Conservation (phyloP, 2,329 filamentous ascomycete genomes). For the Apiospora koreana region DNA sequence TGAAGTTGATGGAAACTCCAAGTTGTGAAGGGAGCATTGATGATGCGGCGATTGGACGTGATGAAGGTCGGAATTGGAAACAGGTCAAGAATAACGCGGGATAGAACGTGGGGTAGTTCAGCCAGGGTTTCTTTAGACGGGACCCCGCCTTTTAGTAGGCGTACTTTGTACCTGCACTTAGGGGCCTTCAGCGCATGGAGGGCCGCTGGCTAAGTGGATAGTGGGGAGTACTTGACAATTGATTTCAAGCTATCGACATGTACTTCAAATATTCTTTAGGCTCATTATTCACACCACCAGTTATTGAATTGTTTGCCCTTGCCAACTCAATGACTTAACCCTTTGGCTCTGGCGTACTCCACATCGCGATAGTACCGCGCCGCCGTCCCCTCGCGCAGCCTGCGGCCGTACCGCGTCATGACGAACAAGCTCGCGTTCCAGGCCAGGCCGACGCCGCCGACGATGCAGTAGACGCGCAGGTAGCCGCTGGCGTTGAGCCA, state of each 20-base stretch:
- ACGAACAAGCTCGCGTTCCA: constrained; percentile 42
- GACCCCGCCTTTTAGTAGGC: no score
- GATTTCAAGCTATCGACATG: no score
- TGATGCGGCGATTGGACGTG: background rate
- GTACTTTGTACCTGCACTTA: no score
- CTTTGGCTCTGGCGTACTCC: constrained; percentile 10
- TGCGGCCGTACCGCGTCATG: constrained; percentile 50
- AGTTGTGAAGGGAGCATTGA: background rate
- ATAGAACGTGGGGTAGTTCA: no score
- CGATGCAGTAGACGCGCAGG: constrained; percentile 38
- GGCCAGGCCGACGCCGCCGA: constrained; percentile 36
- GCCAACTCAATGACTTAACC: constrained; percentile 3
- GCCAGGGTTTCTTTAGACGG: no score
- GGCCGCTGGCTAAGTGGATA: no score
- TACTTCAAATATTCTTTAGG: no score
- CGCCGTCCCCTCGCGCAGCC: constrained; percentile 39
- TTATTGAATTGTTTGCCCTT: no score
- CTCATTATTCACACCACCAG: no score
- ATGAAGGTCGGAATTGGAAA: background rate
- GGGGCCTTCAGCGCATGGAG: no score
- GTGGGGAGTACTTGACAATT: no score
- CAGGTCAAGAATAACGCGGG: no score
- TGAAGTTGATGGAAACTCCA: background rate
- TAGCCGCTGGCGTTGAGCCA: constrained; percentile 39
- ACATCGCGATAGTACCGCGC: constrained; percentile 40